phyloP scores from a whole-genome alignment of 2,329 filamentous ascomycete species.

The Monosporascus ibericus region DNA sequence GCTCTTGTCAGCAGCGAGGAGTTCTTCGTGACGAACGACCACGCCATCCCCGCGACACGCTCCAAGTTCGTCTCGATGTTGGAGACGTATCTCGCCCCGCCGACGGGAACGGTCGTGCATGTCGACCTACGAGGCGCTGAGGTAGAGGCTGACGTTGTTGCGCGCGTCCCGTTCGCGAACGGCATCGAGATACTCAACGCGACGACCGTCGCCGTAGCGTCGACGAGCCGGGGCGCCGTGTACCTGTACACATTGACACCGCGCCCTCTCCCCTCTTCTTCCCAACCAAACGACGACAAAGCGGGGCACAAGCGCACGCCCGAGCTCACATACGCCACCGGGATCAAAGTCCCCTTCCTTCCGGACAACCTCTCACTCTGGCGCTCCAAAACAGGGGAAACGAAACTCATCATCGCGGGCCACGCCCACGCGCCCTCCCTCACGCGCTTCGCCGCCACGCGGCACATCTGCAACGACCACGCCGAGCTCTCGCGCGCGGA shows the following conservation, averaged over 20 bases:
- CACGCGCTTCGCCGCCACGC: constrained; percentile 23
- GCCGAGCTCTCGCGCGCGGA: constrained; percentile 19
- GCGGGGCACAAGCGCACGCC: constrained; percentile 3
- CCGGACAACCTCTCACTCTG: constrained; percentile 34
- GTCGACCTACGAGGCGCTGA: constrained; percentile 18
- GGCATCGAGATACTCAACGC: constrained; percentile 34
- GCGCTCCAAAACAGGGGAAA: constrained; percentile 6
- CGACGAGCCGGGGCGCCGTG: constrained; percentile 23
- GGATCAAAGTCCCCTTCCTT: constrained; percentile 28
- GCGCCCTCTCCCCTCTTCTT: too few relatives aligned
- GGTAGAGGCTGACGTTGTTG: constrained; percentile 21
- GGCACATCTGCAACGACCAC: constrained; percentile 28
- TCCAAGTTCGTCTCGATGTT: constrained; percentile 18
- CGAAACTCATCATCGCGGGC: constrained; percentile 32
- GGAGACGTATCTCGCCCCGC: constrained; percentile 29
- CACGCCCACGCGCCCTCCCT: constrained; percentile 31
- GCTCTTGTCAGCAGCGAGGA: constrained; percentile 27
- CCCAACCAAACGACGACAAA: neutral
- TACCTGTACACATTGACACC: constrained; percentile 23
- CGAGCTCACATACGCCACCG: constrained; percentile 7
- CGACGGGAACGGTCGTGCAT: constrained; percentile 30
- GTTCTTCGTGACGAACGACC: constrained; percentile 36
- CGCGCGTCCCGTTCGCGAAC: constrained; percentile 33
- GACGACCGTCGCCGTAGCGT: constrained; percentile 32
- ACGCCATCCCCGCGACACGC: constrained; percentile 25